Evolutionary conservation across 805 yeast genomes (phyloP).

Genomic region (Wickerhamiella azymoides): DNA sequence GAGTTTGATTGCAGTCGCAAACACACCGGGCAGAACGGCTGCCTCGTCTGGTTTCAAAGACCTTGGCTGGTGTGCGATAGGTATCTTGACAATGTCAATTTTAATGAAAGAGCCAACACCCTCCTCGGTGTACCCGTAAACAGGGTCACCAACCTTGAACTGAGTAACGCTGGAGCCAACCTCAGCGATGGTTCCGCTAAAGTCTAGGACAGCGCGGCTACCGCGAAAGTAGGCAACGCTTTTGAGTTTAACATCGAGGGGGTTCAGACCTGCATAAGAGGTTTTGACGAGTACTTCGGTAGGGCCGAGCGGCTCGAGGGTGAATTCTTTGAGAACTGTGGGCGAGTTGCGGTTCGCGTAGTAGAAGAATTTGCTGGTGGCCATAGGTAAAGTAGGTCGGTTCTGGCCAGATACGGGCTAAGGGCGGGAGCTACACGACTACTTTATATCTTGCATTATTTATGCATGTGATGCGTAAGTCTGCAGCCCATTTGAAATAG

Average conservation of each 20-base stretch:
- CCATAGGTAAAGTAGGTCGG: no score
- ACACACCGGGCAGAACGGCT: slow-evolving; percentile 51
- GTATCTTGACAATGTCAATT: slow-evolving; percentile 26
- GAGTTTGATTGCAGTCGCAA: slow-evolving; percentile 44
- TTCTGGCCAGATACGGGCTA: no score
- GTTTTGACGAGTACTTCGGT: slow-evolving; percentile 45
- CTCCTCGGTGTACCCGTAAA: slow-evolving; percentile 37
- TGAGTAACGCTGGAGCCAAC: slow-evolving; percentile 35
- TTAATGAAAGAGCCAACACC: not conserved
- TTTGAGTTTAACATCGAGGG: slow-evolving; percentile 40
- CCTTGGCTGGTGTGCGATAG: slow-evolving; percentile 35
- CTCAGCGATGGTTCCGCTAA: slow-evolving; percentile 42
- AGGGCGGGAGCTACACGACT: no score
- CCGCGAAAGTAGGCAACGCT: slow-evolving; percentile 27
- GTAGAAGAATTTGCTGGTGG: not conserved
- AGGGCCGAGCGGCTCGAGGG: slow-evolving; percentile 21
- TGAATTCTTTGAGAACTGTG: slow-evolving; percentile 14
- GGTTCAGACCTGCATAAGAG: slow-evolving; percentile 45
- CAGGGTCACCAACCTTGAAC: slow-evolving; percentile 45
- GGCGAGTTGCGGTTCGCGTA: not conserved
- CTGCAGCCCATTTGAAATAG: not conserved
- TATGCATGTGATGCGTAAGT: not conserved
- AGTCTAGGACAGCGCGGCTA: slow-evolving; percentile 36
- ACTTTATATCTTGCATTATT: no score
- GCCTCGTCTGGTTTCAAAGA: slow-evolving; percentile 40